phyloP scores from a whole-genome alignment of 345 rosid species.

The Turritis glabra region DNA sequence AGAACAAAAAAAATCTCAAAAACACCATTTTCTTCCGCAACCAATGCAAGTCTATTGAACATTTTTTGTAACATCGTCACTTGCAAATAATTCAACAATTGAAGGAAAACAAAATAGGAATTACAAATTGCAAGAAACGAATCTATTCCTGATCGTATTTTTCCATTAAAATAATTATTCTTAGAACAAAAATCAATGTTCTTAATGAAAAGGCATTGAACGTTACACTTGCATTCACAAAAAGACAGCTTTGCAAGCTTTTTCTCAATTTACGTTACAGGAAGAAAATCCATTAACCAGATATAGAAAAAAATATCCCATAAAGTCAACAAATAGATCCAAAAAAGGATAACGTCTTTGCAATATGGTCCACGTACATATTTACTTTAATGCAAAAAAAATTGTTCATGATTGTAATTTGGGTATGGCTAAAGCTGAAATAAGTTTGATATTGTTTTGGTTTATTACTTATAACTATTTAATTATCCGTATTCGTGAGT shows the following conservation, averaged over 20 bases:
- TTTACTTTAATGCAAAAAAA: neutral
- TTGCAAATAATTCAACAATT: neutral
- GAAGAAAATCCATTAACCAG: neutral
- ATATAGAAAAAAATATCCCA: neutral
- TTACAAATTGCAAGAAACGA: neutral
- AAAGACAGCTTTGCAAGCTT: neutral
- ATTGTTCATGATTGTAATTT: neutral
- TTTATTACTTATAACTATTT: neutral
- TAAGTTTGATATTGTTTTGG: neutral
- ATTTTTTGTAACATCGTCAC: neutral
- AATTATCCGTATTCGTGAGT: neutral
- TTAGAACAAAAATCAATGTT: neutral
- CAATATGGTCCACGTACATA: neutral
- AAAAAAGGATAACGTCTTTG: neutral
- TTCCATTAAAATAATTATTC: neutral
- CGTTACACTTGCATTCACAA: neutral
- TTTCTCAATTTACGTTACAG: neutral
- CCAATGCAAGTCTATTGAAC: too few species aligned
- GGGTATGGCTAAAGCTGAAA: neutral
- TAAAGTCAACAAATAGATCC: neutral
- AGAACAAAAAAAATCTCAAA: too few species aligned
- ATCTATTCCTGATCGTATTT: neutral
- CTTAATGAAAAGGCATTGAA: neutral
- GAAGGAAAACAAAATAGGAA: neutral
- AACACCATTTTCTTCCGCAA: too few species aligned